phyloP scores from a whole-genome alignment of 2,329 filamentous ascomycete species.

The Dothidotthia symphoricarpi region DNA sequence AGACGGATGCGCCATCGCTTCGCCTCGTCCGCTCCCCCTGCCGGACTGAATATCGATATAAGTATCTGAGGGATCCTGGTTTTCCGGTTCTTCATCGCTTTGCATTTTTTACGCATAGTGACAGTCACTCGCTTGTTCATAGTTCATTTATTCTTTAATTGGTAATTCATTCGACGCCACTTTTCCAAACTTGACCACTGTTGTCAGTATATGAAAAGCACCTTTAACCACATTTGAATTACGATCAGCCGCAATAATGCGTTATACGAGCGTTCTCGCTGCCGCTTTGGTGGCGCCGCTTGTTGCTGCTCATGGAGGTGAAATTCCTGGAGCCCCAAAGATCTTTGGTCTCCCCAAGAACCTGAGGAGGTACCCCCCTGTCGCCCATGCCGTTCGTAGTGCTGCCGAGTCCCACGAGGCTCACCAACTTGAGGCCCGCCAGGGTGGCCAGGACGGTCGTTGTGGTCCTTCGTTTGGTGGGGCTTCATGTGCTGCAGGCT shows the following conservation, averaged over 20 bases:
- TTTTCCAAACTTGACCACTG: too few species aligned
- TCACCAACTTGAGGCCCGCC: constrained; percentile 27
- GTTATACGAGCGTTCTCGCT: constrained; percentile 30
- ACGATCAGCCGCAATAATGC: constrained; percentile 21
- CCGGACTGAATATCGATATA: constrained; percentile 17
- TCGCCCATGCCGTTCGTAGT: constrained; percentile 21
- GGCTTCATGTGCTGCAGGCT: constrained; percentile 31
- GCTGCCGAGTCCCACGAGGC: constrained; percentile 10
- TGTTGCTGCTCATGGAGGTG: constrained; percentile 33
- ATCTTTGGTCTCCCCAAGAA: constrained; percentile 35
- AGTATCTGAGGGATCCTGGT: constrained; percentile 15
- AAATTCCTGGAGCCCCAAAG: constrained; percentile 30
- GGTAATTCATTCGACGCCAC: too few species aligned
- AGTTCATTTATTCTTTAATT: constrained; percentile 16
- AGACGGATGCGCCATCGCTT: constrained; percentile 22
- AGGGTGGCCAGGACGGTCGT: constrained; percentile 32
- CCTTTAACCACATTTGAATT: background rate
- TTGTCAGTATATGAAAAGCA: too few species aligned
- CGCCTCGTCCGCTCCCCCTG: constrained; percentile 5
- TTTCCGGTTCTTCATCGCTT: constrained; percentile 15
- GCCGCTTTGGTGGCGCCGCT: constrained; percentile 30
- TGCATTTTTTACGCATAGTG: constrained; percentile 25
- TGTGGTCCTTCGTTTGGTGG: constrained; percentile 27
- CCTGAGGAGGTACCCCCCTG: constrained; percentile 32
- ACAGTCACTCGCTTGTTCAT: constrained; percentile 28